Evolutionary conservation across 805 yeast species (phyloP), one percentile per base, ranked within the genome.

Genomic region (Ogataea pignaliae): DNA sequence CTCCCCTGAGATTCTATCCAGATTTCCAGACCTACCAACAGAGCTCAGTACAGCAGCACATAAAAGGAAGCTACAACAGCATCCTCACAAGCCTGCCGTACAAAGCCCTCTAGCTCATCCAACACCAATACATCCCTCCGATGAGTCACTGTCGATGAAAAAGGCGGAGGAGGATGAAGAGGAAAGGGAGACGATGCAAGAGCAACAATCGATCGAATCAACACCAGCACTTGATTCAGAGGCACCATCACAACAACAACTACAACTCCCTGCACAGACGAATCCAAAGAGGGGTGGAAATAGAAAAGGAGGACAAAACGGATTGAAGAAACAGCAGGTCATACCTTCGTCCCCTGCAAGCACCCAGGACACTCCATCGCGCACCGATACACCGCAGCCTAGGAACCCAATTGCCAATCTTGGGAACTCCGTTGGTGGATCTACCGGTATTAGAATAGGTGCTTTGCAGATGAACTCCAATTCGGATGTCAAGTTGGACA

Each of bases 401-500:
- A 21, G 26, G 26, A 21, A 21, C 26, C 26, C 26, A 21, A 21
- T 21, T 21, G 26, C 12, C 43, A 21, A 39, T 41, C 29, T 29
- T 33, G 12, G 17, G 29, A 36, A 32, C 14, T 26, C 31, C 4
- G 34, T 28, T 3, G 33, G 34, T n/a, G 17, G 37, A 28, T 10
- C 26, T 7, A 21, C 26, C 11, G 29, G 34, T 9, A 29, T 40
- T 11, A 36, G 61, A 31, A 40, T 53, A 11, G 59, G 63, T 30
- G 62, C 55, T 1, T 36, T 57, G 18, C 51, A 51, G 12, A 59
- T 58, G 61, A 60, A 58, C 29, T 42, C 61, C 1, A 52, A 51
- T n/a, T 52, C 55, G 9, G 48, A 53, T 5, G 52, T 57, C 9
- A 57, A 56, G 16, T 44, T 63, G 16, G 68, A 63, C 42, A 52